A percentile compares a stretch with the other conserved stretches of the same genome.
These are phyloP conservation scores for Calvatia gigantea DNA, from an alignment of 768 basidiomycete species.

Conservation along the genomic window DNA sequence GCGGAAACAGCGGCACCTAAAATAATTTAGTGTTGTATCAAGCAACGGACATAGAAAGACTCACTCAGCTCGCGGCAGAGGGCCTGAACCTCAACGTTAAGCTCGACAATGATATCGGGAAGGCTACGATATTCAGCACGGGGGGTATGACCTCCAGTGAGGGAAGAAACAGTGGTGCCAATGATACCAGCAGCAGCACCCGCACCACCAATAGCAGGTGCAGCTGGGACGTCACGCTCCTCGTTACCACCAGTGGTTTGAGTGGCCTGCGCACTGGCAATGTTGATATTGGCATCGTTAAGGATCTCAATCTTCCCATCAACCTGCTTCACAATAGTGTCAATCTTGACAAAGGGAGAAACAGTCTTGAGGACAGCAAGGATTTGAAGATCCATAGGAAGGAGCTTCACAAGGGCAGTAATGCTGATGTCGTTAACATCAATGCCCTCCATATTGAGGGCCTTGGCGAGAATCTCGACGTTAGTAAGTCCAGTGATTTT, in stretches of 20 bases:
- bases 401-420: neutral
- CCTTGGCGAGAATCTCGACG: neutral
- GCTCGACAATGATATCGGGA: slow-evolving; percentile 2
- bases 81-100: slow-evolving; percentile 10
- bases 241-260: too few relatives aligned
- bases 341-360: neutral
- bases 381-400: neutral
- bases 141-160: neutral
- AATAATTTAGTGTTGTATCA: neutral
- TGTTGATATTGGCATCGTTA: neutral
- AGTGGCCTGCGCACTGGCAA: too few relatives aligned
- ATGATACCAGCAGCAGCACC: too few relatives aligned
- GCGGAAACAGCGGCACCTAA: neutral
- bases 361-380: neutral
- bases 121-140: neutral
- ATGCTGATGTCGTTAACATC: neutral
- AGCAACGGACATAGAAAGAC: neutral
- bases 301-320: neutral
- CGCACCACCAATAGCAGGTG: neutral
- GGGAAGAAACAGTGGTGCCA: too few relatives aligned
- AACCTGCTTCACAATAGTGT: neutral
- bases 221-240: neutral
- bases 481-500: neutral
- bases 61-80: slow-evolving; percentile 4
- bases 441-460: neutral